Evolutionary conservation across 805 yeast genomes (phyloP).

Genomic region (Helenozyma baotianmanensis): DNA sequence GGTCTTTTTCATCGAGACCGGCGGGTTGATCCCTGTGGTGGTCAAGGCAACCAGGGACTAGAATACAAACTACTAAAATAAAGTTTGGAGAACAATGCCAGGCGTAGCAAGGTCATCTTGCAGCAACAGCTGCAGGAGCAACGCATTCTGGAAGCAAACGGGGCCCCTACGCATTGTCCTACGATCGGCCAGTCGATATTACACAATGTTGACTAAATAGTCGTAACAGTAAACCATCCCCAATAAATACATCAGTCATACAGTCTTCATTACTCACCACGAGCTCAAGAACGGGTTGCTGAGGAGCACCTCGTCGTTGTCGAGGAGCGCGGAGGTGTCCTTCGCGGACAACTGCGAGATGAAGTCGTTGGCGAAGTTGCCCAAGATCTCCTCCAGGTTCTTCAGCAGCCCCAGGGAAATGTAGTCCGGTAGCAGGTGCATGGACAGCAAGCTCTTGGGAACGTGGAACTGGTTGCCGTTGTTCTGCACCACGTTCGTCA

Average conservation of each 20-base stretch:
- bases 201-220: no score
- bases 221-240: no score
- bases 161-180: no score
- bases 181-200: no score
- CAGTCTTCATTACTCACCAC: no score
- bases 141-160: no score
- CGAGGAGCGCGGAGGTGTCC: not conserved
- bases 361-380: slow-evolving; percentile 1
- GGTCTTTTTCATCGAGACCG: slow-evolving; percentile 46
- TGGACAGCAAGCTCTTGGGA: not conserved
- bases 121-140: no score
- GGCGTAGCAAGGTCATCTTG: no score
- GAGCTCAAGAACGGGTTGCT: slow-evolving; percentile 6
- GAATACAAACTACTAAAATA: no score
- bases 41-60: slow-evolving; percentile 35
- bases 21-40: slow-evolving; percentile 54
- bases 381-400: not conserved
- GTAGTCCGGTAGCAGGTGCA: slow-evolving; percentile 1
- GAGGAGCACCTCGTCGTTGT: not conserved
- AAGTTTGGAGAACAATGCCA: no score
- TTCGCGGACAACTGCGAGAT: not conserved
- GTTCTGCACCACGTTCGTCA: not conserved
- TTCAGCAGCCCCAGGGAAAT: slow-evolving; percentile 2
- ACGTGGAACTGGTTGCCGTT: slow-evolving; percentile 6
- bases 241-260: no score